Evolutionary conservation across 352 stramenopile genomes (phyloP), one percentile per base, ranked within the genome.

Genomic region (Phytophthora nicotianae): DNA sequence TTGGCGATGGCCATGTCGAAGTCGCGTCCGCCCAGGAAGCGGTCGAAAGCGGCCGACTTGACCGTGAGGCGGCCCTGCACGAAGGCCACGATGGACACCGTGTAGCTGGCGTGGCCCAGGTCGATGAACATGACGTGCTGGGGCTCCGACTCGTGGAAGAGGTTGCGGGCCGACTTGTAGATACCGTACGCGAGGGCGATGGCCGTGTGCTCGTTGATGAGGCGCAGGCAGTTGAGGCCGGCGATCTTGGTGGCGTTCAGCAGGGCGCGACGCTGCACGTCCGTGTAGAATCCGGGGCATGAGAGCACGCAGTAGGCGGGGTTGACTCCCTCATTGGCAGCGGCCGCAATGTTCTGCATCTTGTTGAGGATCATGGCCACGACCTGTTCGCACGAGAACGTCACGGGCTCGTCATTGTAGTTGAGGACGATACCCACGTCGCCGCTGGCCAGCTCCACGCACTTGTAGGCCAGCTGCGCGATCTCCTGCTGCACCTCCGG

Each of bases 51-150:
- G 24, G 86, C 87, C 11, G 90, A 87, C 77, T 98, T 97, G 58
- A 99, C 96, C 62, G 92, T 89, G 26, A 99, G 83, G 66, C 98
- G 98, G 40, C 96, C 96, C 72, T 98, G 94, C 55, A 98, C 90
- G 68, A 98, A 98, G 45, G 90, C 80, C 10, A 97, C 91, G 59
- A 99, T 80, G 55, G 88, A 95, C 27, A 95, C 87, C 23, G 87
- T 96, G 90, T 98, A 92, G 76, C 88, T 81, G 13, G 95, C 96
- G 65, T 98, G 93, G 27, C 98, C 98, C 70, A 99, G 91, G 77
- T 99, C 98, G 50, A 99, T 95, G 74, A 99, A 99, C 90, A 99
- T 98, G 54, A 99, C 91, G 74, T 99, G 86, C 42, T 98, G 95
- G 16, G 96, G 88, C 57, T 98, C 85, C 45, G 96, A 77, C 68